These are phyloP conservation scores for Aegilops umbellulata DNA, from an alignment of 176 grass and related monocot genomes.

Conservation along the genomic window DNA sequence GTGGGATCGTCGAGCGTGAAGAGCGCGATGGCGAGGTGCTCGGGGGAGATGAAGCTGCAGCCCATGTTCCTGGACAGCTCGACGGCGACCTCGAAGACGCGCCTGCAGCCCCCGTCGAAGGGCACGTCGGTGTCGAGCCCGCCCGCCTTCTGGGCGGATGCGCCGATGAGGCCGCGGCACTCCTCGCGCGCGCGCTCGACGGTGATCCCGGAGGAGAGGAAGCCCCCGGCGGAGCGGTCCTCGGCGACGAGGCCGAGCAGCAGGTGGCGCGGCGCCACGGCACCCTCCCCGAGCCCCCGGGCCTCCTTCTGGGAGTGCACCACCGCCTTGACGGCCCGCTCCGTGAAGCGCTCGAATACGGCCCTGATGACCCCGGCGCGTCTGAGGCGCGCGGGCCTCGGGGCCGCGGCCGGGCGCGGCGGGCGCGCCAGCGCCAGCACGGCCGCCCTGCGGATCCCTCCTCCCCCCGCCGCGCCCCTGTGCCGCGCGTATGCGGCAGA, in stretches of 20 bases:
- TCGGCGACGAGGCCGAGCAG: slow-evolving; percentile 84
- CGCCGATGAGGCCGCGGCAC: slow-evolving; percentile 46
- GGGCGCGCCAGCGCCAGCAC: slow-evolving; percentile 35
- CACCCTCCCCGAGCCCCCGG: slow-evolving; percentile 48
- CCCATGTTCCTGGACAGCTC: slow-evolving; percentile 76
- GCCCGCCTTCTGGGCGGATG: not conserved
- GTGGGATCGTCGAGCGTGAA: slow-evolving; percentile 75
- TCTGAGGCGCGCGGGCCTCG: not conserved
- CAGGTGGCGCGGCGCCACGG: slow-evolving; percentile 83
- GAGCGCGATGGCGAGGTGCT: slow-evolving; percentile 78
- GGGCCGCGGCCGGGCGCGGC: not conserved
- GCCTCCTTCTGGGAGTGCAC: slow-evolving; percentile 88
- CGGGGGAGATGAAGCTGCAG: slow-evolving; percentile 74
- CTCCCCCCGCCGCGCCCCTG: slow-evolving; percentile 13
- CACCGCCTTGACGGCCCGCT: slow-evolving; percentile 74
- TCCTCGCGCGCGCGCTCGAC: slow-evolving; percentile 73
- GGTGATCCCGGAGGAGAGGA: slow-evolving; percentile 75
- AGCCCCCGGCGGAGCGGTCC: slow-evolving; percentile 57
- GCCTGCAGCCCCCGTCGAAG: slow-evolving; percentile 58
- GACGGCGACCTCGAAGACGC: slow-evolving; percentile 67
- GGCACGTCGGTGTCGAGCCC: slow-evolving; percentile 59
- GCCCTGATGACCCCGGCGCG: slow-evolving; percentile 44
- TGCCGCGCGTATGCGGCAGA: not conserved
- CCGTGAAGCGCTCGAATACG: slow-evolving; percentile 86
- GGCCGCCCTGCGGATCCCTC: not conserved